Conservation (phyloP, 2,329 filamentous ascomycete genomes). For the Ophiocordyceps robertsii region DNA sequence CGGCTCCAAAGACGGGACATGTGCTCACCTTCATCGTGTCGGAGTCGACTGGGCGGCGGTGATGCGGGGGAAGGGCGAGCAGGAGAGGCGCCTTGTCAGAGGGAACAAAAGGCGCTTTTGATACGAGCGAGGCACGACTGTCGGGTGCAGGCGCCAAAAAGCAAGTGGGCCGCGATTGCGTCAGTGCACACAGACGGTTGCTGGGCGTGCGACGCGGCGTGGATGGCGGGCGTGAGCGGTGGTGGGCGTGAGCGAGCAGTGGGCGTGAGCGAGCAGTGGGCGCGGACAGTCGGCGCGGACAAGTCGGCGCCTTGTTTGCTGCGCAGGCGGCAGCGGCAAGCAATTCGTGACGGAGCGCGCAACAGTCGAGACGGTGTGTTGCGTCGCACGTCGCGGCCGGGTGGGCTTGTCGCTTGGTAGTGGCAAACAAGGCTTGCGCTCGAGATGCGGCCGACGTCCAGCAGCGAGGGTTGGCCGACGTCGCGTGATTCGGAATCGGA, state of each 20-base stretch:
- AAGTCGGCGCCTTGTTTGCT: too few species aligned
- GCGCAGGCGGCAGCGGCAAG: too few species aligned
- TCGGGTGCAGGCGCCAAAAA: too few species aligned
- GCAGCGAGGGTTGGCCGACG: slow-evolving; percentile 9
- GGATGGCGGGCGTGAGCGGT: too few species aligned
- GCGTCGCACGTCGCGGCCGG: too few species aligned
- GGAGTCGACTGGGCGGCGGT: background rate
- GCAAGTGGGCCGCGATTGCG: background rate
- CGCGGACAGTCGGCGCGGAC: too few species aligned
- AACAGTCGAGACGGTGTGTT: too few species aligned
- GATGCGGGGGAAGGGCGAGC: background rate
- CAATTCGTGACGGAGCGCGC: too few species aligned
- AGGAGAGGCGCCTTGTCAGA: background rate
- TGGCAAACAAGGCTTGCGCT: background rate
- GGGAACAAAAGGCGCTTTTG: background rate
- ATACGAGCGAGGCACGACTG: too few species aligned
- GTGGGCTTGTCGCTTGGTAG: background rate
- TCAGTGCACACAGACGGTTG: background rate
- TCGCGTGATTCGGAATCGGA: slow-evolving; percentile 2
- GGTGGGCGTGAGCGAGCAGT: too few species aligned
- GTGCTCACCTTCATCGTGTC: slow-evolving; percentile 24
- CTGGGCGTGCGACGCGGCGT: too few species aligned
- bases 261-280: too few species aligned
- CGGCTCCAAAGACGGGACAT: background rate
- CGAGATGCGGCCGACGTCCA: slow-evolving; percentile 8